Conservation (phyloP, 225 moss, liverwort and hornwort species). For the Physcomitrium patens region DNA sequence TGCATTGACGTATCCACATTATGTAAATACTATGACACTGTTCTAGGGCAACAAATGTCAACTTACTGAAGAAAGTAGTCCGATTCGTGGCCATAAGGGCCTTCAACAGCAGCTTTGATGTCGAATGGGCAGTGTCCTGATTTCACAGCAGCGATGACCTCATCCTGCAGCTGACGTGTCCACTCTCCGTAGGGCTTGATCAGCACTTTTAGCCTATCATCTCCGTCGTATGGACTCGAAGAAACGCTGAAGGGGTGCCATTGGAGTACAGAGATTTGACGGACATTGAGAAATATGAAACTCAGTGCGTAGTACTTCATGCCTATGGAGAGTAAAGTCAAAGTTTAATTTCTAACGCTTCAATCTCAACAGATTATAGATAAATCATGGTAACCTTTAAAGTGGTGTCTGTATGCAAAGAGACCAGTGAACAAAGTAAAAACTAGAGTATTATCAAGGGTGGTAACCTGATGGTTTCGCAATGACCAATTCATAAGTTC, state of each 20-base stretch:
- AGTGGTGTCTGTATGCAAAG: no score
- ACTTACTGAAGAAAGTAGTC: constrained; percentile 86
- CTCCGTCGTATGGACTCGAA: constrained; percentile 83
- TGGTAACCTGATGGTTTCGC: constrained; percentile 79
- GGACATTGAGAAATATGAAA: constrained; percentile 82
- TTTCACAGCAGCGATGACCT: constrained; percentile 62
- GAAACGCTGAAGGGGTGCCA: constrained; percentile 99
- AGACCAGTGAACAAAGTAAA: not conserved
- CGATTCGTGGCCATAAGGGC: constrained; percentile 94
- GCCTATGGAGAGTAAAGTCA: constrained; percentile 32
- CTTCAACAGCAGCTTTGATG: constrained; percentile 76
- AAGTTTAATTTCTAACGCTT: not conserved
- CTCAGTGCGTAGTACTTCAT: constrained; percentile 89
- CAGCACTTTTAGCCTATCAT: constrained; percentile 74
- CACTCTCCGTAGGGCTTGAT: constrained; percentile 87
- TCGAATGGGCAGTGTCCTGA: constrained; percentile 65
- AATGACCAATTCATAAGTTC: constrained; percentile 77
- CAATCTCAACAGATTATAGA: not conserved
- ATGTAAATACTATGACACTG: not conserved
- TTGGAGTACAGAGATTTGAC: constrained; percentile 64
- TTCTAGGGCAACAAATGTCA: not conserved
- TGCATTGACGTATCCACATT: no score
- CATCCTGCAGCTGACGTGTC: constrained; percentile 72
- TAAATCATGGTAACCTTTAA: not conserved
- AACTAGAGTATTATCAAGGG: not conserved